Percentiles rank a stretch among this genome's conserved stretches.
Evolutionary conservation across 139 green algal genomes (phyloP).

Genomic region (Chlorella ohadii): DNA sequence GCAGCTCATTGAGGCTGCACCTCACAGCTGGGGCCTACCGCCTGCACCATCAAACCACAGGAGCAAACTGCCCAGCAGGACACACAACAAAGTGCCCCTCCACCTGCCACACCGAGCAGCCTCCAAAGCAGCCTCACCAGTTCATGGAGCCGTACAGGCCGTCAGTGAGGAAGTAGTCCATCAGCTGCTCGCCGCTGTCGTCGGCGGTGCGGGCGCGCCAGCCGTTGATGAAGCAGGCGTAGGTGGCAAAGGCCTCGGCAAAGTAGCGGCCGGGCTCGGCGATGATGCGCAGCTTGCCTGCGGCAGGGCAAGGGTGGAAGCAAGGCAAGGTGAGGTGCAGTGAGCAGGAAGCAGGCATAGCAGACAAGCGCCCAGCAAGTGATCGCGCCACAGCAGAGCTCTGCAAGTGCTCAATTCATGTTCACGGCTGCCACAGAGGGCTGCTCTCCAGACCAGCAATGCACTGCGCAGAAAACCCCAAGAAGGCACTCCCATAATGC

Average conservation of each 20-base stretch:
- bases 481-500: no score
- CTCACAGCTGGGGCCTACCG: no score
- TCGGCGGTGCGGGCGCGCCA: conserved; percentile 56
- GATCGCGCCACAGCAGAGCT: no score
- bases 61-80: not conserved
- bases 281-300: conserved; percentile 75
- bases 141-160: conserved; percentile 98
- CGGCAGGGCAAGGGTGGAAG: not conserved
- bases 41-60: no score
- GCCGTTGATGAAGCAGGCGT: conserved; percentile 88
- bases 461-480: no score
- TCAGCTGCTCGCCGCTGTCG: not conserved
- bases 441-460: no score
- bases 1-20: no score
- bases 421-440: no score
- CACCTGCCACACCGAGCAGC: not conserved
- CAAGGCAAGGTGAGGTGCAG: not conserved
- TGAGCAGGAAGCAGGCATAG: no score
- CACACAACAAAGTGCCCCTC: not conserved
- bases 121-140: conserved; percentile 72
- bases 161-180: conserved; percentile 94
- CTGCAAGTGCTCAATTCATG: no score
- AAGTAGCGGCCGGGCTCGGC: conserved; percentile 98
- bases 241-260: conserved; percentile 86
- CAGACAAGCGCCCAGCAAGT: no score